Evolutionary conservation across 768 basidiomycete genomes (phyloP), one percentile per base, ranked within the genome.

Genomic region (Boletus reticuloceps): DNA sequence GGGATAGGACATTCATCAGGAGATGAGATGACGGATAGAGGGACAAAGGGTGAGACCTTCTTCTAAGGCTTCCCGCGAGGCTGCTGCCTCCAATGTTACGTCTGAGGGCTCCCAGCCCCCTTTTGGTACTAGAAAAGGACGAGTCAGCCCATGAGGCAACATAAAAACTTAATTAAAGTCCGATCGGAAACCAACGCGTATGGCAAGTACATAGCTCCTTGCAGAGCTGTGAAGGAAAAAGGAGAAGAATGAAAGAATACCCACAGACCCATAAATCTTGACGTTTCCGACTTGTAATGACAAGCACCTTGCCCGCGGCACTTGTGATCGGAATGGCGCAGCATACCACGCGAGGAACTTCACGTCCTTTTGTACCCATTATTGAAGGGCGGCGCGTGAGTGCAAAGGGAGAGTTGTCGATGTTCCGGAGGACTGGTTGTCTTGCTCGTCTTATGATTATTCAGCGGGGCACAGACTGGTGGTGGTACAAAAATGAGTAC

Each of bases 21-120:
- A 83, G 80, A 74, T 76, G 81, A 80, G 77, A 79, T 78, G 81
- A 86, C 82, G 80, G 77, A 81, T 73, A 85, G 77, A 84, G 79
- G 84, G 81, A 81, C 78, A 84, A 86, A 83, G 77, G 84, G 83
- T 85, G 84, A 84, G 89, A 94, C 91, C 91, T 93, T 94, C 91
- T 89, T 94, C 91, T 73, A 88, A 79, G 76, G 91, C 91, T 84
- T 94, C 91, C 73, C 91, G 83, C 67, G 84, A 88, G 76, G 91
- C 91, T 70, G 91, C 91, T 76, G 84, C 86, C 79, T 92, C 90
- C 66, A 93, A 77, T 72, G 78, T 79, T 64, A 80, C 84, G 81
- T 94, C 91, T 54, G 86, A 79, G 62, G 83, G 76, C 74, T 94
- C 91, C 86, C 86, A 94, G 69, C 91, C 91, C 72, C 91, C 91